Percentiles rank a stretch among this genome's conserved stretches.
Evolutionary conservation across 169 alveolate species (phyloP).

Genomic region (Plasmodium blacklocki): DNA sequence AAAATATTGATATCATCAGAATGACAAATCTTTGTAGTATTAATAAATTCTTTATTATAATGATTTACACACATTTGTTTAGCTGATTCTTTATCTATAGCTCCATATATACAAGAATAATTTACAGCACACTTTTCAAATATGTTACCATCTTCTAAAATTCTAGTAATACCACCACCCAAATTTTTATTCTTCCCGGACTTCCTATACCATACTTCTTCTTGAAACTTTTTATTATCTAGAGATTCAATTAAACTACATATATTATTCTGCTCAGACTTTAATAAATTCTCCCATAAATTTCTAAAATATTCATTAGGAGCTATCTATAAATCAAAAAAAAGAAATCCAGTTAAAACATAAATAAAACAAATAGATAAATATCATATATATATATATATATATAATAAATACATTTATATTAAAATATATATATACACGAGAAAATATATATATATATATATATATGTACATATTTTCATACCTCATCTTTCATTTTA

Average conservation of each 20-base stretch:
- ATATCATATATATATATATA: not conserved
- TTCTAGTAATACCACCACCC: slow-evolving; percentile 87
- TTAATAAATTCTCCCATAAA: slow-evolving; percentile 77
- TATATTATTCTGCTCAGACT: slow-evolving; percentile 61
- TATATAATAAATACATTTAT: not conserved
- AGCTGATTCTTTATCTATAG: slow-evolving; percentile 82
- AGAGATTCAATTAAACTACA: slow-evolving; percentile 66
- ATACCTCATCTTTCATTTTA: slow-evolving; percentile 76
- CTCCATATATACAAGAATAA: slow-evolving; percentile 83
- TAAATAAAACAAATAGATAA: not conserved
- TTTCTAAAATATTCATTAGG: slow-evolving; percentile 80
- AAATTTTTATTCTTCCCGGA: slow-evolving; percentile 57
- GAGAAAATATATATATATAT: slow-evolving; percentile 1
- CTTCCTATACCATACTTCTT: slow-evolving; percentile 83
- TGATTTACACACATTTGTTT: slow-evolving; percentile 83
- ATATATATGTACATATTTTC: not conserved
- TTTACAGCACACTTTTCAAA: slow-evolving; percentile 90
- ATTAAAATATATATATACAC: not conserved
- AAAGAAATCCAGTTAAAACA: not conserved
- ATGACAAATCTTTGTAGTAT: slow-evolving; percentile 28
- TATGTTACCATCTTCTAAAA: slow-evolving; percentile 86
- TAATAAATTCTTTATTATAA: slow-evolving; percentile 54
- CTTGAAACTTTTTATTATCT: slow-evolving; percentile 74
- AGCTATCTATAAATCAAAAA: slow-evolving; percentile 6
- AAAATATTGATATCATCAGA: slow-evolving; percentile 40